Percentiles rank a stretch among this genome's conserved stretches.
phyloP scores from a whole-genome alignment of 2,329 filamentous ascomycete species.

The Neurospora sp. region DNA sequence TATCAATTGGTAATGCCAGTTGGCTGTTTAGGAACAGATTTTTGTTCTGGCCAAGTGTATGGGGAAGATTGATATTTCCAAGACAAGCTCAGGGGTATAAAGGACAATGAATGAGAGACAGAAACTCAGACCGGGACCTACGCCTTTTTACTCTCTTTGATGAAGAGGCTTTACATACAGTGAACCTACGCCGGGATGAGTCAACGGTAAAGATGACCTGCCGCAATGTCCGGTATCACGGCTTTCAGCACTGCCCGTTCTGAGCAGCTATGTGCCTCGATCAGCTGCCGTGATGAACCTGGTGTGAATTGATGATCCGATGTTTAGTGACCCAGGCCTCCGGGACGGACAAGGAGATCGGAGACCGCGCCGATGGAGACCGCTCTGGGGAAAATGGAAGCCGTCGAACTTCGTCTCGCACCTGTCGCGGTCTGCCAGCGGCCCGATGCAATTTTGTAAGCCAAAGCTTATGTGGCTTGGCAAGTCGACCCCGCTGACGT shows the following conservation, averaged over 20 bases:
- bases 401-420: background rate
- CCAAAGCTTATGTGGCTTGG: slow-evolving; percentile 4
- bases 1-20: background rate
- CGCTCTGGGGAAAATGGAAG: background rate
- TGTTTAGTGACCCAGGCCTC: background rate
- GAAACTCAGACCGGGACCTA: background rate
- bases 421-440: background rate
- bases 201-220: background rate
- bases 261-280: background rate
- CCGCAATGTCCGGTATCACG: background rate
- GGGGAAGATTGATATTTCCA: background rate
- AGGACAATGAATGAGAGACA: background rate
- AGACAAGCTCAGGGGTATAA: background rate
- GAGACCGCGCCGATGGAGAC: background rate
- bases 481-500: slow-evolving; percentile 13
- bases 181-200: background rate
- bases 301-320: background rate
- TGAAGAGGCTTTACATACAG: background rate
- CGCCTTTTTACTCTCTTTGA: background rate
- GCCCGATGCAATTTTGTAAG: background rate
- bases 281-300: background rate
- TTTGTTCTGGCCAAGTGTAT: background rate
- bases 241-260: background rate
- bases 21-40: background rate
- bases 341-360: background rate